Evolutionary conservation across 2,329 filamentous ascomycete species (phyloP), one percentile per base, ranked within the genome.

Genomic region (Claviceps sp.): DNA sequence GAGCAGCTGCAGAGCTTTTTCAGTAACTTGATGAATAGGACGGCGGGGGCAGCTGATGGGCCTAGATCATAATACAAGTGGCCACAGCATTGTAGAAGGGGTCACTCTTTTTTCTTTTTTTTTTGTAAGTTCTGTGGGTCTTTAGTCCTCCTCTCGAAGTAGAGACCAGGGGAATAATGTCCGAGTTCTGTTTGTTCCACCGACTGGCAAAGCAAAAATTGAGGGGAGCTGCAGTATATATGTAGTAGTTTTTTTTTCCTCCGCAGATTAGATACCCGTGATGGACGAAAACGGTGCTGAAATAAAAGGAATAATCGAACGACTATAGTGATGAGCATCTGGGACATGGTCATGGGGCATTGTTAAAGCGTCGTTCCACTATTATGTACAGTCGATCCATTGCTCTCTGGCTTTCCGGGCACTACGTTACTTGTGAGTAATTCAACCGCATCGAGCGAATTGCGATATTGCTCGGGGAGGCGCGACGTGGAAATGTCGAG

Each of bases 1-100:
- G 77, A 79, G 55, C 75, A 78, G 58, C 65, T 81, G 50, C 73
- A 79, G 56, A 77, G 73, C 56, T 82, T 82, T 65, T 82, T 82
- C 59, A 73, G 72, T 53, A 75, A 74, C 37, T 63, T 82, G 55
- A 80, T 81, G 76, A 79, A 79, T 58, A 72, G 75, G 55, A 75
- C 76, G 49, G 63, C 57, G 26, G 58, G 58, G 8, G 54, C 59
- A 16, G 53, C 55, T 2, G 61, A 62, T n/a, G 54, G 54, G 4
- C 56, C 59, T 9, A 57, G 60, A 37, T 57, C 20, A 51, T 54
- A 47, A 34, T 26, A 18, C 47, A 37, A 9, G 20, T 7, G 8
- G n/a, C 9, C 7, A 22, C 22, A 24, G 30, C 22, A 14, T 14
- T 44, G 20, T 44, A n/a, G 9, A n/a, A 8, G 8, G 16, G 14